Percentiles rank a stretch among this genome's conserved stretches.
Conservation (phyloP, 2,329 filamentous ascomycete species). For the Talaromyces atroroseus region DNA sequence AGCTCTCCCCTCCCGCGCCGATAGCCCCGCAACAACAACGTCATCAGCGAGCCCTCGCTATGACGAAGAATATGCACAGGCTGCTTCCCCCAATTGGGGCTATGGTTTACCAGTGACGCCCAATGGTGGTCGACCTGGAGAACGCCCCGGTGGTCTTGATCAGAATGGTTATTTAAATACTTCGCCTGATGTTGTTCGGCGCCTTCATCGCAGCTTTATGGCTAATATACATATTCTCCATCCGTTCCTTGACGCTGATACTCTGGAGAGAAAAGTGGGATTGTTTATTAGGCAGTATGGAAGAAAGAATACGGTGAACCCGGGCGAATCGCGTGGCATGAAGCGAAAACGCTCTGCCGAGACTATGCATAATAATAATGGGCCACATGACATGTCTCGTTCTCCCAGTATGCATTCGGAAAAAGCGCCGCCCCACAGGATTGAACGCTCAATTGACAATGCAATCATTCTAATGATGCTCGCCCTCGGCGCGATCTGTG, state of each 20-base stretch:
- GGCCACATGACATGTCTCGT: slow-evolving; percentile 21
- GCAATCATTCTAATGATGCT: slow-evolving; percentile 77
- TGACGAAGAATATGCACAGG: slow-evolving; percentile 29
- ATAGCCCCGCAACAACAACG: slow-evolving; percentile 30
- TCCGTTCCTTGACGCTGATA: slow-evolving; percentile 55
- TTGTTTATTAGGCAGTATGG: slow-evolving; percentile 48
- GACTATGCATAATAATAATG: slow-evolving; percentile 18
- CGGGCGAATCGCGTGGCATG: slow-evolving; percentile 21
- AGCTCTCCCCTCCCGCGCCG: slow-evolving; percentile 30
- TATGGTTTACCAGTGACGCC: slow-evolving; percentile 33
- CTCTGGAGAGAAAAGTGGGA: slow-evolving; percentile 49
- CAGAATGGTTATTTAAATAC: slow-evolving; percentile 48
- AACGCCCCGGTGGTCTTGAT: slow-evolving; percentile 47
- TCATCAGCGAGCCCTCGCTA: slow-evolving; percentile 18
- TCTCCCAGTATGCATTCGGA: slow-evolving; percentile 16
- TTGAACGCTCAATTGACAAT: slow-evolving; percentile 63
- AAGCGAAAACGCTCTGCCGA: slow-evolving; percentile 38
- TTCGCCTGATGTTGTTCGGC: slow-evolving; percentile 46
- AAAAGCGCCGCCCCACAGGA: slow-evolving; percentile 17
- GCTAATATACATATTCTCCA: slow-evolving; percentile 58
- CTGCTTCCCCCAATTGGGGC: slow-evolving; percentile 49
- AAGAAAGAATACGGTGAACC: slow-evolving; percentile 15
- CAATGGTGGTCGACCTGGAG: slow-evolving; percentile 23
- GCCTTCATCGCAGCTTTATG: slow-evolving; percentile 52
- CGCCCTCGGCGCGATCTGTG: slow-evolving; percentile 79